Percentiles rank a stretch among this genome's conserved stretches.
phyloP scores from a whole-genome alignment of 257 asterid species.

The Solanum chilense region DNA sequence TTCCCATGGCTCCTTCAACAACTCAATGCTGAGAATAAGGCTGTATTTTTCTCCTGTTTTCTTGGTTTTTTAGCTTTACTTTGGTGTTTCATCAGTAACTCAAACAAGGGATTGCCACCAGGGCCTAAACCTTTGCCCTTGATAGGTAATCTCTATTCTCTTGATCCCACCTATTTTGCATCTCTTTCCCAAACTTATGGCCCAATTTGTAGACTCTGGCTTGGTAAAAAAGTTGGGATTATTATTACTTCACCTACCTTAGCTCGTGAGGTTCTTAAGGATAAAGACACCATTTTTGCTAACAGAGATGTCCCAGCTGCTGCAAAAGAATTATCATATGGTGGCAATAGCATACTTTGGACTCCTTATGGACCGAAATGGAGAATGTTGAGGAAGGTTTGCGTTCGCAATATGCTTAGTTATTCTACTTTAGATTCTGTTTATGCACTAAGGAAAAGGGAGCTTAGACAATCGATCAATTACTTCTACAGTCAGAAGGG shows the following conservation, averaged over 20 bases:
- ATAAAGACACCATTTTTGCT: constrained; percentile 47
- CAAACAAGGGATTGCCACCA: constrained; percentile 25
- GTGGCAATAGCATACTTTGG: constrained; percentile 60
- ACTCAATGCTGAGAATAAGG: not conserved
- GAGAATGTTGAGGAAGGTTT: constrained; percentile 64
- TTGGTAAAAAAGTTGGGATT: constrained; percentile 43
- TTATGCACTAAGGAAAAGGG: constrained; percentile 31
- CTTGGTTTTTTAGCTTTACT: constrained; percentile 17
- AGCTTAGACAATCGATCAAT: constrained; percentile 27
- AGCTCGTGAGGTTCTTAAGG: constrained; percentile 51
- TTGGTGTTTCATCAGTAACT: not conserved
- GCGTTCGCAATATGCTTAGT: constrained; percentile 55
- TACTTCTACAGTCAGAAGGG: constrained; percentile 24
- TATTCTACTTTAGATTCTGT: constrained; percentile 36
- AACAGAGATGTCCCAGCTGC: constrained; percentile 65
- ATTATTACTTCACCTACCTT: constrained; percentile 44
- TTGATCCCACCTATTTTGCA: constrained; percentile 44
- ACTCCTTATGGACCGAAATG: constrained; percentile 62
- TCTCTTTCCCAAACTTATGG: constrained; percentile 37
- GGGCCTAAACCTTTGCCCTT: constrained; percentile 59
- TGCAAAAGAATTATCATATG: constrained; percentile 38
- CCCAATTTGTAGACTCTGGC: constrained; percentile 43
- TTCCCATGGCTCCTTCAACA: not conserved
- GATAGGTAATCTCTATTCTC: constrained; percentile 65
- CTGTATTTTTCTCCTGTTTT: not conserved